These are phyloP conservation scores for Termitomyces sp. DNA, from an alignment of 768 basidiomycete genomes.

Conservation along the genomic window DNA sequence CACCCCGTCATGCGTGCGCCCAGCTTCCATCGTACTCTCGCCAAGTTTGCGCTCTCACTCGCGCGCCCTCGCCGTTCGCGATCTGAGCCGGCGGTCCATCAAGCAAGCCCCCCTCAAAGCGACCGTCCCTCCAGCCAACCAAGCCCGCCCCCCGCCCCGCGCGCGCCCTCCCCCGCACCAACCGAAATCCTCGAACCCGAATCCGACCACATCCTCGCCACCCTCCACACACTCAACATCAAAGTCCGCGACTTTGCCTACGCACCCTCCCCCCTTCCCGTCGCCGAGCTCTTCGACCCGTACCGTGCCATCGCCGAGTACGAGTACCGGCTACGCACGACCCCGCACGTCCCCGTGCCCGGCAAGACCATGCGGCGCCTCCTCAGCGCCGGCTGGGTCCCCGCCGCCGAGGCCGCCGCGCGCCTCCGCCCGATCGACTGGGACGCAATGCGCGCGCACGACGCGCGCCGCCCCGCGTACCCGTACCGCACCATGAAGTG, in stretches of 20 bases:
- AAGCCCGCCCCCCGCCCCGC: too few species aligned
- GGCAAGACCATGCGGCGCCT: constrained; percentile 34
- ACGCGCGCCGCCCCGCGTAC: constrained; percentile 15
- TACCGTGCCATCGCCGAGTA: constrained; percentile 30
- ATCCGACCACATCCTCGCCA: constrained; percentile 24
- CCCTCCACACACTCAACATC: constrained; percentile 24
- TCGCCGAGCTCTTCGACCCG: constrained; percentile 33
- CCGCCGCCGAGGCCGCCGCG: constrained; percentile 22
- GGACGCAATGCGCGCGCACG: constrained; percentile 24
- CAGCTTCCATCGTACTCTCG: constrained; percentile 5
- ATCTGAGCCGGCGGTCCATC: constrained; percentile 10
- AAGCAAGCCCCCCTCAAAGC: too few species aligned
- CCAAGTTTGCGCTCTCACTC: constrained; percentile 8
- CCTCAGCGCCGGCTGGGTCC: constrained; percentile 33
- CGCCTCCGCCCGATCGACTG: constrained; percentile 28
- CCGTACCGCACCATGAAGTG: constrained; percentile 9
- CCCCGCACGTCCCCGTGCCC: constrained; percentile 24
- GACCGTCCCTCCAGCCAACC: too few species aligned
- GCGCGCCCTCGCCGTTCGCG: constrained; percentile 5
- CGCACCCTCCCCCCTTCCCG: too few species aligned
- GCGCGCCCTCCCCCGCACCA: constrained; percentile 26
- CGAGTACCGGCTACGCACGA: constrained; percentile 30
- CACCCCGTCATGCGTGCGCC: constrained; percentile 15
- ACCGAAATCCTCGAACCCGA: constrained; percentile 33
- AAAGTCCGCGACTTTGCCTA: constrained; percentile 38